Conservation (phyloP, 768 basidiomycete genomes). For the Lactarius sanguifluus region DNA sequence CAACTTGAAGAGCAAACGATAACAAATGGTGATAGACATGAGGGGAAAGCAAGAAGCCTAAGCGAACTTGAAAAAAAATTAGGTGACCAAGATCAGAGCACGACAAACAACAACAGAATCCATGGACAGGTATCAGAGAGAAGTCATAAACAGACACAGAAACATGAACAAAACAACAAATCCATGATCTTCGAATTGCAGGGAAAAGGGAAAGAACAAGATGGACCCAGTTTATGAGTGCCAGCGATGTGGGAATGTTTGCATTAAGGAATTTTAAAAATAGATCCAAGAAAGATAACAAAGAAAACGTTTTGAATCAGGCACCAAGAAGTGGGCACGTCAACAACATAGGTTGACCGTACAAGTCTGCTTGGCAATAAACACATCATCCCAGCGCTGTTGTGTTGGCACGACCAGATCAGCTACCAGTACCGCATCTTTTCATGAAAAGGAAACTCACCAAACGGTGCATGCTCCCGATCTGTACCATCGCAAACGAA, state of each 20-base stretch:
- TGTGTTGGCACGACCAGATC: background rate
- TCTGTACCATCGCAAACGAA: constrained; percentile 1
- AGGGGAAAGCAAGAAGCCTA: background rate
- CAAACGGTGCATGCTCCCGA: constrained; percentile 10
- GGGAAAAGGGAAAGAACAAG: background rate
- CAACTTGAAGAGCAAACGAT: background rate
- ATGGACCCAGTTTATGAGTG: background rate
- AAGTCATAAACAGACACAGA: background rate
- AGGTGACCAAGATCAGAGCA: background rate
- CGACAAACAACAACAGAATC: background rate
- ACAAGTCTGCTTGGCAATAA: constrained; percentile 5
- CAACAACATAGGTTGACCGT: background rate
- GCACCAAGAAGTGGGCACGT: background rate
- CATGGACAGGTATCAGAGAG: background rate
- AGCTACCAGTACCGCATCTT: background rate
- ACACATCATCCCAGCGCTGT: constrained; percentile 10
- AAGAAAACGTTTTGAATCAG: background rate
- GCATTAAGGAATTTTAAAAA: background rate
- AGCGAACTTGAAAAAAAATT: background rate
- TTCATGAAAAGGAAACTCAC: background rate
- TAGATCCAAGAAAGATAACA: background rate
- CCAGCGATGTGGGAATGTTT: background rate
- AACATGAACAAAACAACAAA: background rate
- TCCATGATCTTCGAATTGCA: background rate
- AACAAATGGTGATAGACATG: background rate